A percentile compares a stretch with the other conserved stretches of the same genome.
phyloP scores from a whole-genome alignment of 768 basidiomycete genomes.

The Cubamyces lactineus region DNA sequence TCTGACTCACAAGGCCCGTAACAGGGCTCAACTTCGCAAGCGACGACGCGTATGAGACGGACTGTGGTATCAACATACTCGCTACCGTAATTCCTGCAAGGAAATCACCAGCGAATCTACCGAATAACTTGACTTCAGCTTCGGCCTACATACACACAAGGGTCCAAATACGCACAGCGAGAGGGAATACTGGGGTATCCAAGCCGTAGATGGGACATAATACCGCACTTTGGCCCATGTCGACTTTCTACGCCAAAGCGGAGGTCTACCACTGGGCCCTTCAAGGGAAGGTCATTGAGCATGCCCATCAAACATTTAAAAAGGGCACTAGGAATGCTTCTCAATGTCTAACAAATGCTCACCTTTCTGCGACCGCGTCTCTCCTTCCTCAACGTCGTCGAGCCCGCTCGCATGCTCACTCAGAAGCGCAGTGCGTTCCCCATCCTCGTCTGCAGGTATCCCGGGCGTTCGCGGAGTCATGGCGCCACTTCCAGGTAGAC shows the following conservation, averaged over 20 bases:
- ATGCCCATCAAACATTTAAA: background rate
- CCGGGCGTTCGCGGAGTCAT: constrained; percentile 26
- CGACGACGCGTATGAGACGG: constrained; percentile 90
- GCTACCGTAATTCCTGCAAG: constrained; percentile 86
- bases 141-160: background rate
- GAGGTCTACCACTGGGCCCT: constrained; percentile 3
- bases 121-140: background rate
- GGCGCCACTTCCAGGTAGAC: constrained; percentile 22
- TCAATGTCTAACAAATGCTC: background rate
- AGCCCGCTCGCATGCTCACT: constrained; percentile 4
- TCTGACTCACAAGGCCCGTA: constrained; percentile 71
- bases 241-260: constrained; percentile 23
- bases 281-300: background rate
- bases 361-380: constrained; percentile 10
- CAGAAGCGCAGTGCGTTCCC: constrained; percentile 21
- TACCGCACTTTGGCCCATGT: constrained; percentile 58
- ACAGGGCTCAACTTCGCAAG: constrained; percentile 85
- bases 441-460: constrained; percentile 4
- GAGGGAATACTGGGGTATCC: constrained; percentile 78
- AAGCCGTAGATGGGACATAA: constrained; percentile 75
- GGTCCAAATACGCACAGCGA: constrained; percentile 50
- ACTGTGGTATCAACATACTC: constrained; percentile 82
- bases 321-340: background rate
- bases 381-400: constrained; percentile 12
- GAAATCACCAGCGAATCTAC: constrained; percentile 68